These are phyloP conservation scores for Claviceps arundinis DNA, from an alignment of 2,329 filamentous ascomycete genomes.

Conservation along the genomic window DNA sequence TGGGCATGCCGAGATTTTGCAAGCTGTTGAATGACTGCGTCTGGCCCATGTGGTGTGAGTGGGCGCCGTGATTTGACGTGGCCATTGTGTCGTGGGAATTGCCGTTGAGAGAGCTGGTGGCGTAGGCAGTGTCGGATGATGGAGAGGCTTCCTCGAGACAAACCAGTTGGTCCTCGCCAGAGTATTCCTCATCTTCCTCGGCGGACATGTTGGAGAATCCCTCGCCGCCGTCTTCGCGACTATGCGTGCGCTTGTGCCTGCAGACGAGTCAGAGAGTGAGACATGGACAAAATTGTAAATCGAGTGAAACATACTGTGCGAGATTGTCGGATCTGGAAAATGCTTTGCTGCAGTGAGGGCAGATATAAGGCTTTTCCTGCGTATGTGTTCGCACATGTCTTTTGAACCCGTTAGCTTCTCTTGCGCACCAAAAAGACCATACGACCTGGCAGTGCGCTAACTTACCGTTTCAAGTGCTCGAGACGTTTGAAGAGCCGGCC, in stretches of 20 bases:
- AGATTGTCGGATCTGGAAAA: slow-evolving; percentile 98
- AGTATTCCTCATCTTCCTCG: slow-evolving; percentile 73
- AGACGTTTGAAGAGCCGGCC: slow-evolving; percentile 96
- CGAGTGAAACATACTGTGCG: slow-evolving; percentile 62
- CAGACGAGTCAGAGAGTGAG: slow-evolving; percentile 6
- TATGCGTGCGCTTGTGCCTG: slow-evolving; percentile 73
- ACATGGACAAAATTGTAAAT: background rate
- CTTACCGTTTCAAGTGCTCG: slow-evolving; percentile 98
- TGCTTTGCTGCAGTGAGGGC: slow-evolving; percentile 95
- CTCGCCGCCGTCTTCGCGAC: slow-evolving; percentile 48
- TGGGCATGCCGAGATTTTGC: slow-evolving; percentile 50
- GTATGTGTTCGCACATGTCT: slow-evolving; percentile 99
- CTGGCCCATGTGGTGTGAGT: slow-evolving; percentile 7
- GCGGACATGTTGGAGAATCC: slow-evolving; percentile 52
- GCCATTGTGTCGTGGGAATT: slow-evolving; percentile 19
- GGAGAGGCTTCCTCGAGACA: slow-evolving; percentile 70
- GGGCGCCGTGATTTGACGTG: slow-evolving; percentile 9
- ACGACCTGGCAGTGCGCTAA: slow-evolving; percentile 13
- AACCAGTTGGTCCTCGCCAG: slow-evolving; percentile 71
- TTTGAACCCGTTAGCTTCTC: slow-evolving; percentile 26
- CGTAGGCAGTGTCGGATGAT: slow-evolving; percentile 53
- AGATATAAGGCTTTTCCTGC: slow-evolving; percentile 96
- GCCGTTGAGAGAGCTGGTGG: slow-evolving; percentile 37
- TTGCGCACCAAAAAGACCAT: background rate
- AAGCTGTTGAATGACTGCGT: slow-evolving; percentile 39